Evolutionary conservation across 2,329 filamentous ascomycete genomes (phyloP).

Genomic region (Fusarium algeriense): DNA sequence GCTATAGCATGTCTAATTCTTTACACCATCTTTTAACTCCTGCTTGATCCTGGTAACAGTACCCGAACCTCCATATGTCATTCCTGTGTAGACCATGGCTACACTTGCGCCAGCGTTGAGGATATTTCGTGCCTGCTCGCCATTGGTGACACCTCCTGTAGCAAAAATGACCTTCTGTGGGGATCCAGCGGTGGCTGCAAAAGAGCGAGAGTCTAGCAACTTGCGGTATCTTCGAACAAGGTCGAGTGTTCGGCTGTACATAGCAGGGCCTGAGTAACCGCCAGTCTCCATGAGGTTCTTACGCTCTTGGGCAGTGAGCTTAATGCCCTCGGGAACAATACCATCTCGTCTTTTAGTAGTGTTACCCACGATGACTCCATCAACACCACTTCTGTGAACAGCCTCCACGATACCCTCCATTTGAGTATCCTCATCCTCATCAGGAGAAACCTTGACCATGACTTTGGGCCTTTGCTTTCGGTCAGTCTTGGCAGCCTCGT

Average conservation of each 20-base stretch:
- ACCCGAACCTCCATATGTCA: slow-evolving; percentile 74
- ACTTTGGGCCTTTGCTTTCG: slow-evolving; percentile 76
- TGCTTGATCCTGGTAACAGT: slow-evolving; percentile 74
- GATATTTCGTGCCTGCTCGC: slow-evolving; percentile 83
- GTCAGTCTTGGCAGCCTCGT: slow-evolving; percentile 76
- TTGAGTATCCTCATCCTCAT: slow-evolving; percentile 88
- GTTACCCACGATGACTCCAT: slow-evolving; percentile 97
- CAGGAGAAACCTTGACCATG: slow-evolving; percentile 98
- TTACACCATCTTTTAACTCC: slow-evolving; percentile 65
- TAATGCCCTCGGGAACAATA: slow-evolving; percentile 74
- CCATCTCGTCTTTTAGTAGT: slow-evolving; percentile 88
- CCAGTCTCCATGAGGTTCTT: slow-evolving; percentile 79
- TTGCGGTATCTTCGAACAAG: slow-evolving; percentile 84
- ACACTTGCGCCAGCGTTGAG: slow-evolving; percentile 91
- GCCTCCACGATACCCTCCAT: slow-evolving; percentile 90
- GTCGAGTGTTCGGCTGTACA: slow-evolving; percentile 83
- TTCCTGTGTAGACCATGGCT: slow-evolving; percentile 89
- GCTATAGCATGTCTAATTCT: slow-evolving; percentile 39
- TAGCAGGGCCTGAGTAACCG: slow-evolving; percentile 89
- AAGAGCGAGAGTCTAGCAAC: slow-evolving; percentile 68
- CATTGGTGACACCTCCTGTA: slow-evolving; percentile 91
- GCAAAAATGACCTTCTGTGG: slow-evolving; percentile 88
- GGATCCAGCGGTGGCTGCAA: slow-evolving; percentile 48
- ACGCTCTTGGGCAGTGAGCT: slow-evolving; percentile 75
- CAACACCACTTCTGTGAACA: slow-evolving; percentile 85